These are phyloP conservation scores for Aquilaria agallochum DNA, from an alignment of 441 rosid genomes.

Conservation along the genomic window DNA sequence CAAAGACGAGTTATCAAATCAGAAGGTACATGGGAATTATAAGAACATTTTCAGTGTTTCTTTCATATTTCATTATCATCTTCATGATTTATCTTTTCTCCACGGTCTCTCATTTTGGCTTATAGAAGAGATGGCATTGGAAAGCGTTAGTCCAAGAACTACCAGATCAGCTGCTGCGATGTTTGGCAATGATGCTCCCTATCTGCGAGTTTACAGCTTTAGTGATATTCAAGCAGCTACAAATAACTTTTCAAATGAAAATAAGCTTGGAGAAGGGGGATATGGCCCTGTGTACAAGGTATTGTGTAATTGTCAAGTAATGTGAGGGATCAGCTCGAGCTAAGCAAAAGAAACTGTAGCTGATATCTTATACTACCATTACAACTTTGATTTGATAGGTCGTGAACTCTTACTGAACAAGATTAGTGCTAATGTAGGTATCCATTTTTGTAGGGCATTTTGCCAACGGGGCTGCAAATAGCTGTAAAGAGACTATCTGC, in stretches of 20 bases:
- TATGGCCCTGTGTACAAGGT: conserved; percentile 38
- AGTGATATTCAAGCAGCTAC: conserved; percentile 17
- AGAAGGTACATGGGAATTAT: conserved; percentile 8
- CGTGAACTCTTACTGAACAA: no score
- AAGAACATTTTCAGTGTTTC: not conserved
- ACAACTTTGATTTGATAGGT: no score
- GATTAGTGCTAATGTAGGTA: no score
- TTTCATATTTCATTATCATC: not conserved
- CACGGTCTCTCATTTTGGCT: not conserved
- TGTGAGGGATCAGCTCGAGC: not conserved
- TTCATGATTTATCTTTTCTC: not conserved
- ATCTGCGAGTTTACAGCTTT: conserved; percentile 15
- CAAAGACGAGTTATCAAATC: conserved; percentile 9
- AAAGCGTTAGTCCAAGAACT: not conserved
- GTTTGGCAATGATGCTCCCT: conserved; percentile 6
- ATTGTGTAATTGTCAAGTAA: not conserved
- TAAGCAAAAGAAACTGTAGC: no score
- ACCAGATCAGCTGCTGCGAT: conserved; percentile 7
- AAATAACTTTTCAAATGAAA: conserved; percentile 11
- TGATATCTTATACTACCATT: no score
- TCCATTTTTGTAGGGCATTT: conserved; percentile 16
- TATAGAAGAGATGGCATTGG: not conserved
- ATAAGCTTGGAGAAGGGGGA: conserved; percentile 28
- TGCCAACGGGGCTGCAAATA: conserved; percentile 21
- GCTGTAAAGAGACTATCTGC: conserved; percentile 30